Conservation (phyloP, 2,329 filamentous ascomycete species). For the Arthroderma sp. region DNA sequence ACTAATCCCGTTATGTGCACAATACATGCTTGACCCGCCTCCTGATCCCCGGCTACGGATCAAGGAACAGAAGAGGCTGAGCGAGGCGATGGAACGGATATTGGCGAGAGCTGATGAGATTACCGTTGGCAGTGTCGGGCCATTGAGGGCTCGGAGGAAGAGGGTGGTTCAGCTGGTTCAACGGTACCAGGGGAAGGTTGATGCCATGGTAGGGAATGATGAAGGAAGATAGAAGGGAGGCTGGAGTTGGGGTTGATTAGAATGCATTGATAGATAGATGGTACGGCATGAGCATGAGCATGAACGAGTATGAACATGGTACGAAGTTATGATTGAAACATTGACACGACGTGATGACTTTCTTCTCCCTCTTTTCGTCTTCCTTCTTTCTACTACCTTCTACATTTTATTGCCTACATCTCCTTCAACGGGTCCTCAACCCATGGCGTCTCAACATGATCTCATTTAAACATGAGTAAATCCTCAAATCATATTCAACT, state of each 20-base stretch:
- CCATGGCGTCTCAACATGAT: too few species aligned
- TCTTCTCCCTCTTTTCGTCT: background rate
- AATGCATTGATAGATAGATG: background rate
- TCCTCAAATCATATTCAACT: background rate
- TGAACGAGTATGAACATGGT: background rate
- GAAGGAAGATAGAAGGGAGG: background rate
- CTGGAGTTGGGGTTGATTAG: background rate
- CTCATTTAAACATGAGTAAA: background rate
- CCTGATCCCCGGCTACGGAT: background rate
- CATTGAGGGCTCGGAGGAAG: background rate
- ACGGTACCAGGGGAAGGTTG: background rate
- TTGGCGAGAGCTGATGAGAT: background rate
- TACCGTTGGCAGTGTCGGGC: background rate
- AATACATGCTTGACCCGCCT: background rate
- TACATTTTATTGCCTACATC: too few species aligned
- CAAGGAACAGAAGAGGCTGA: background rate
- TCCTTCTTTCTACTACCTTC: background rate
- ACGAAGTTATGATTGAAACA: background rate
- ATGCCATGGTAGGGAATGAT: background rate
- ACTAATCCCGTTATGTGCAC: background rate
- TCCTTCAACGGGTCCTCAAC: too few species aligned
- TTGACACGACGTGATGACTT: constrained; percentile 1
- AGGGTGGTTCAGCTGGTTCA: background rate
- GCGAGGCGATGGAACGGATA: background rate
- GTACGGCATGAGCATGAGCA: background rate